Base-by-base conservation (phyloP, 306 rosid species). In the Corylus avellana region DNA sequence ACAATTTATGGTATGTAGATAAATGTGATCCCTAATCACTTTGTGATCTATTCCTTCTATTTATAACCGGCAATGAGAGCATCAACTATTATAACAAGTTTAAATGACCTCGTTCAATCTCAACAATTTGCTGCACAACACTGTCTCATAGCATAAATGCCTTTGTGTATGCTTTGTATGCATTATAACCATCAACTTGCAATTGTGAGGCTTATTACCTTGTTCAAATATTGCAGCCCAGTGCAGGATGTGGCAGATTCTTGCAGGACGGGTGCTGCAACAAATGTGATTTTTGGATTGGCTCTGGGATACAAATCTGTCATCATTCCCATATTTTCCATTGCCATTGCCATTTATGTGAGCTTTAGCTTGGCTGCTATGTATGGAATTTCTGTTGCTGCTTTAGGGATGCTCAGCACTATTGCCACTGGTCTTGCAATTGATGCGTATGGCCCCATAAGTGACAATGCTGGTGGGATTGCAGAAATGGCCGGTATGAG, bases 221-320 rank as follows among this genome's bases (percentile, higher is more conserved):
- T 69, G 53, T 80, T 71, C 27, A 68, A 22, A 70, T 62, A 53
- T 75, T 86, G 84, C 90, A 89, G 95, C 73, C 95, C 91, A 18
- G 95, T 89, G 87, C 91, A 80, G 85, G 95, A 91, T 58, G 95
- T 91, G 79, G 95, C 92, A 67, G 95, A 91, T 85, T 91, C 95
- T 70, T 91, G 92, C 77, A 91, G 89, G 79, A 91, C 95, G 1
- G 92, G 95, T 71, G 92, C 92, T 13, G 91, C 91, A 48, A 87
- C 95, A 11, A 91, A 91, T 66, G 89, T 91, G 75, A 91, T 91
- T 51, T 89, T 91, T 17, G 95, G 95, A 20, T 79, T 89, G 85
- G 95, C 92, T 46, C 76, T 91, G 42, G 91, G 92, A 68, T 91
- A 91, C 77, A 91, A 91, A 74, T 91, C 92, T 13, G 91, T 91